These are phyloP conservation scores for Verticillium klebahnii DNA, from an alignment of 2,329 filamentous ascomycete species.

Conservation along the genomic window DNA sequence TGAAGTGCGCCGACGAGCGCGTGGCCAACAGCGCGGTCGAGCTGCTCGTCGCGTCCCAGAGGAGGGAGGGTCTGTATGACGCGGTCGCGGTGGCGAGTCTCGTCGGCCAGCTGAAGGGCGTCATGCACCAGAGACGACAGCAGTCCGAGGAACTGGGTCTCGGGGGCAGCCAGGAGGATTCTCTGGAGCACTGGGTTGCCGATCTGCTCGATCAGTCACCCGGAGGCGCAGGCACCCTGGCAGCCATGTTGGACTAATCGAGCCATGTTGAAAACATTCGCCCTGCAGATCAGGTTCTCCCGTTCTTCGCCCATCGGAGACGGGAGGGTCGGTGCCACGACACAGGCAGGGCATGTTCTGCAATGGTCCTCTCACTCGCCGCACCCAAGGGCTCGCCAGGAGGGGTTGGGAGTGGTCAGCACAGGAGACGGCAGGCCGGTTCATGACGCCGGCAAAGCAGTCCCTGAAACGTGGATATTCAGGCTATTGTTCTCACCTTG, in stretches of 20 bases:
- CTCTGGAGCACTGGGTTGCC: neutral
- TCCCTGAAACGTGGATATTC: no score
- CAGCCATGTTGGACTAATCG: neutral
- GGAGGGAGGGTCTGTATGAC: constrained; percentile 41
- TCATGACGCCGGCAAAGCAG: no score
- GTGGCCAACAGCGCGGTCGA: neutral
- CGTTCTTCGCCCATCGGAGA: no score
- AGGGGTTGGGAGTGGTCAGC: no score
- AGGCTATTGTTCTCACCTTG: no score
- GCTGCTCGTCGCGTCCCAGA: neutral
- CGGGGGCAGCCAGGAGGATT: neutral
- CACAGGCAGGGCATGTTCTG: no score
- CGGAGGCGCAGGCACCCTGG: neutral
- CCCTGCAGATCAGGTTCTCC: no score
- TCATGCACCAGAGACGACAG: neutral
- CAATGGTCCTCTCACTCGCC: no score
- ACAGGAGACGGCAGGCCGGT: no score
- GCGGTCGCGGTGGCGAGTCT: neutral
- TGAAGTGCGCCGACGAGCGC: constrained; percentile 2
- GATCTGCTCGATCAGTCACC: neutral
- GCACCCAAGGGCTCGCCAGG: no score
- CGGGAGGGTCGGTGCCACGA: no score
- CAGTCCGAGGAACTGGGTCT: neutral
- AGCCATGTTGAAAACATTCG: neutral
- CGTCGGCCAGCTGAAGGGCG: neutral